These are phyloP conservation scores for Gynostemma pentaphyllum DNA, from an alignment of 306 rosid species.

Conservation along the genomic window DNA sequence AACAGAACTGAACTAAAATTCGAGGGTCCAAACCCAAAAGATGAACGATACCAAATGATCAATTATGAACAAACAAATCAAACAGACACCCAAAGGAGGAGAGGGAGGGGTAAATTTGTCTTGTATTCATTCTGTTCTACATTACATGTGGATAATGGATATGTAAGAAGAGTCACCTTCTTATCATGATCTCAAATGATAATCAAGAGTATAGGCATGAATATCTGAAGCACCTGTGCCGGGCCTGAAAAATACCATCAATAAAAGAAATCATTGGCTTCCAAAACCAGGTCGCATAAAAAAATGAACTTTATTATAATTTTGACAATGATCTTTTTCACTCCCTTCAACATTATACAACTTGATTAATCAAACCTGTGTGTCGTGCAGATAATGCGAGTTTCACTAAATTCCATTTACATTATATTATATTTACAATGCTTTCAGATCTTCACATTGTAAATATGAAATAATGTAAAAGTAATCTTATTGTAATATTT, in stretches of 20 bases:
- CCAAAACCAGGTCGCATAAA: not conserved
- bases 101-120: not conserved
- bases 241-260: slow-evolving; percentile 49
- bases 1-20: not conserved
- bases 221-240: slow-evolving; percentile 96
- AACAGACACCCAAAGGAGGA: not conserved
- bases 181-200: slow-evolving; percentile 56
- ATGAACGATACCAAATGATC: not conserved
- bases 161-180: slow-evolving; percentile 27
- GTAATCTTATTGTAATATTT: not conserved
- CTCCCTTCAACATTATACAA: not conserved
- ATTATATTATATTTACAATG: not conserved
- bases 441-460: no score
- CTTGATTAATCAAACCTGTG: not conserved
- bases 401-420: not conserved
- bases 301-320: not conserved
- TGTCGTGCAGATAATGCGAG: not conserved
- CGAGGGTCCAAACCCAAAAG: not conserved
- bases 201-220: slow-evolving; percentile 68
- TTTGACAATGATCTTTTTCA: not conserved
- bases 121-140: not conserved
- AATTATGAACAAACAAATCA: not conserved
- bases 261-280: slow-evolving; percentile 14
- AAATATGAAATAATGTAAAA: no score
- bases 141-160: not conserved